Conservation (phyloP, 75 land plant genomes). For the Sequoia sempervirens region DNA sequence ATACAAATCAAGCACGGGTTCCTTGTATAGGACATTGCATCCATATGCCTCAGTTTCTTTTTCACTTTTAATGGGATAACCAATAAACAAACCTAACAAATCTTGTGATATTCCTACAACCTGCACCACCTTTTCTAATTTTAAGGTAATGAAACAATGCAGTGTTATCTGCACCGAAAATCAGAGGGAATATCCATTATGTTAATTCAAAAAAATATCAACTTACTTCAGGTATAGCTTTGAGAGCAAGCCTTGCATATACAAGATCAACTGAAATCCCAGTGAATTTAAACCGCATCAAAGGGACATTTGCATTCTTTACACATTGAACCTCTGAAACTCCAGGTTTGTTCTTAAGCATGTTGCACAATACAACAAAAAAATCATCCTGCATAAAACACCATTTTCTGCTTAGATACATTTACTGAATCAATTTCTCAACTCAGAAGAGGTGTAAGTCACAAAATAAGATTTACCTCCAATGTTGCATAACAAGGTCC, state of each 20-base stretch:
- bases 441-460: neutral
- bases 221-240: constrained; percentile 43
- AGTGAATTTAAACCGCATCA: constrained; percentile 45
- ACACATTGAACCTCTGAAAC: constrained; percentile 41
- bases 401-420: constrained; percentile 3
- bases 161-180: neutral
- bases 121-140: neutral
- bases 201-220: neutral
- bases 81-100: neutral
- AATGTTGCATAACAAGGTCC: constrained; percentile 40
- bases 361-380: constrained; percentile 36
- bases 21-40: neutral
- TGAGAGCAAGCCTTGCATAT: constrained; percentile 30
- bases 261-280: constrained; percentile 43
- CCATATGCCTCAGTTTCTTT: neutral
- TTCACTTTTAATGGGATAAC: neutral
- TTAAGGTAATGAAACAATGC: neutral
- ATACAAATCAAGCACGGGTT: neutral
- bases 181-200: neutral
- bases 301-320: constrained; percentile 49
- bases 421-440: neutral
- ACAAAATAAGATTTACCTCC: constrained; percentile 22
- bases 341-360: constrained; percentile 25
- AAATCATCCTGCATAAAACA: constrained; percentile 35
- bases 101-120: neutral